Conservation (phyloP, 768 basidiomycete species). For the Harrya chromipes region DNA sequence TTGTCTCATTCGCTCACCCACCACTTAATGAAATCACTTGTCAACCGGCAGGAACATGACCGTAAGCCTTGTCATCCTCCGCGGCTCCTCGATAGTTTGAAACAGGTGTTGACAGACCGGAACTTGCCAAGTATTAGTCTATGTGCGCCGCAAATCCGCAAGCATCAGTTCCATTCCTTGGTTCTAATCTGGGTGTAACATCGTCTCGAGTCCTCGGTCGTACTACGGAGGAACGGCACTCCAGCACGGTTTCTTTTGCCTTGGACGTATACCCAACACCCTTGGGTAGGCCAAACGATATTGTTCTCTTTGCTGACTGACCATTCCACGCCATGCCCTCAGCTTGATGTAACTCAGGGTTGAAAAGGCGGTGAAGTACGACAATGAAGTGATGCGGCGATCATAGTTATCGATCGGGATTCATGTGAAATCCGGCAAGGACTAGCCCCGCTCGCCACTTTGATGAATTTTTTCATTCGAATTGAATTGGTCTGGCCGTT, state of each 20-base stretch:
- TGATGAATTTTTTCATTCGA: slow-evolving; percentile 27
- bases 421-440: slow-evolving; percentile 12
- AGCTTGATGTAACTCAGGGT: slow-evolving; percentile 13
- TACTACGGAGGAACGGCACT: neutral
- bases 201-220: slow-evolving; percentile 4
- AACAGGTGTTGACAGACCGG: slow-evolving; percentile 13
- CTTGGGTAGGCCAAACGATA: neutral
- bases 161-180: neutral
- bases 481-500: slow-evolving; percentile 11
- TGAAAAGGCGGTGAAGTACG: slow-evolving; percentile 12
- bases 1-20: neutral
- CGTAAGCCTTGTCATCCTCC: slow-evolving; percentile 17
- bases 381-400: slow-evolving; percentile 18
- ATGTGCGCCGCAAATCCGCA: neutral
- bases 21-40: neutral
- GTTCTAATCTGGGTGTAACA: no score
- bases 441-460: slow-evolving; percentile 10
- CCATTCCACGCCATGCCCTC: slow-evolving; percentile 1
- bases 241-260: neutral
- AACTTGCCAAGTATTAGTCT: slow-evolving; percentile 1
- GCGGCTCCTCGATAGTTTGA: slow-evolving; percentile 26
- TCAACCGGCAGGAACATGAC: slow-evolving; percentile 8
- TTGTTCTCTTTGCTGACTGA: neutral
- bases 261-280: neutral
- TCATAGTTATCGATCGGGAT: slow-evolving; percentile 20